Evolutionary conservation across 345 rosid species (phyloP).

Genomic region (Lenwebbia sp.): DNA sequence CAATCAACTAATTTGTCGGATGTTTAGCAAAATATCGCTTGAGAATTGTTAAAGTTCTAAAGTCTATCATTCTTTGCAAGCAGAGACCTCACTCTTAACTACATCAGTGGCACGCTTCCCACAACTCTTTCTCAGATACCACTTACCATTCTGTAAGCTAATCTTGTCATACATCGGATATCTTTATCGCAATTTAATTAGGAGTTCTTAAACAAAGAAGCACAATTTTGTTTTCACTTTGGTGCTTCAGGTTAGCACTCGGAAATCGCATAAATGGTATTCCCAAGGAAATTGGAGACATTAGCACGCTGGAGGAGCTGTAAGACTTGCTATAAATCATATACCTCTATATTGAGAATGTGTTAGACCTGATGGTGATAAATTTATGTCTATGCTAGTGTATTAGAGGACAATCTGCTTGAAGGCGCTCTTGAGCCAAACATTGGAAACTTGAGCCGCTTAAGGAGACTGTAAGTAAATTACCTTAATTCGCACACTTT

Average conservation of each 20-base stretch:
- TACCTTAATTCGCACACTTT: not conserved
- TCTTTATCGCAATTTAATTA: not conserved
- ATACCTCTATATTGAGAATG: not conserved
- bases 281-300: slow-evolving; percentile 46
- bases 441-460: slow-evolving; percentile 48
- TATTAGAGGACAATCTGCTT: slow-evolving; percentile 51
- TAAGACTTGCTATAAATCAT: slow-evolving; percentile 17
- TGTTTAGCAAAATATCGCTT: not conserved
- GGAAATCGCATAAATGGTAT: slow-evolving; percentile 71
- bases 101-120: slow-evolving; percentile 64
- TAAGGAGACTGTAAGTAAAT: slow-evolving; percentile 18
- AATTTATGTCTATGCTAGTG: slow-evolving; percentile 16
- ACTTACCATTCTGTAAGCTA: slow-evolving; percentile 41
- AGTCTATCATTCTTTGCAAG: not conserved
- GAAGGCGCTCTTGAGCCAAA: slow-evolving; percentile 48
- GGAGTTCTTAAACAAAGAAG: not conserved
- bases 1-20: not conserved
- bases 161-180: not conserved
- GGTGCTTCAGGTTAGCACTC: slow-evolving; percentile 25
- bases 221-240: not conserved
- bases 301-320: slow-evolving; percentile 41
- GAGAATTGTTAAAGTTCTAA: not conserved
- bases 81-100: slow-evolving; percentile 76
- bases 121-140: slow-evolving; percentile 36
- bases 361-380: not conserved